These are phyloP conservation scores for Cyathus striatus DNA, from an alignment of 768 basidiomycete species.

Conservation along the genomic window DNA sequence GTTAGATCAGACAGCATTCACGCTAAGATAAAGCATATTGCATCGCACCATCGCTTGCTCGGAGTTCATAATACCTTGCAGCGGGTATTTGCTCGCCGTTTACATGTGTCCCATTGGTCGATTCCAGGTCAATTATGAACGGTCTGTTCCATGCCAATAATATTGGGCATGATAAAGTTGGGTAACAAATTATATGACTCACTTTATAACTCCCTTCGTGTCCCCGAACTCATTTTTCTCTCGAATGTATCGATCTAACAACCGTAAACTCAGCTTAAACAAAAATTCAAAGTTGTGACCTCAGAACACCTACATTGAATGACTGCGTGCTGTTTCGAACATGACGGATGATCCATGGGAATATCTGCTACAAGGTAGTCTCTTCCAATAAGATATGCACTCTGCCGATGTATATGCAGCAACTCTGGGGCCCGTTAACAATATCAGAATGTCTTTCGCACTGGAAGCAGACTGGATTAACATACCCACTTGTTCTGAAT, in stretches of 20 bases:
- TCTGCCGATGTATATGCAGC: slow-evolving; percentile 90
- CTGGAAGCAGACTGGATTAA: slow-evolving; percentile 7
- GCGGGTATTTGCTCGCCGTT: slow-evolving; percentile 83
- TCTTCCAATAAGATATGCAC: slow-evolving; percentile 89
- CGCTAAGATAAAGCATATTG: slow-evolving; percentile 2
- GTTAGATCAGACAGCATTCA: slow-evolving; percentile 2
- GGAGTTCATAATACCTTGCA: slow-evolving; percentile 84
- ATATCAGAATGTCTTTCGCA: background rate
- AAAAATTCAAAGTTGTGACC: background rate
- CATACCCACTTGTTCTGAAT: slow-evolving; percentile 86
- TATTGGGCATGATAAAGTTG: no score
- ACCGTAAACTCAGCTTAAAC: slow-evolving; percentile 2
- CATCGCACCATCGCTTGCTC: slow-evolving; percentile 67
- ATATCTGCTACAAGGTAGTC: slow-evolving; percentile 86
- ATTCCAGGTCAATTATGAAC: slow-evolving; percentile 96
- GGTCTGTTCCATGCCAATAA: no score
- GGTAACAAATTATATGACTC: slow-evolving; percentile 4
- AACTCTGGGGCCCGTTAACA: slow-evolving; percentile 52
- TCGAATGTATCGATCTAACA: slow-evolving; percentile 71
- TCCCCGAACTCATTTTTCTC: slow-evolving; percentile 87
- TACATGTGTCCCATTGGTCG: slow-evolving; percentile 94
- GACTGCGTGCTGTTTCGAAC: slow-evolving; percentile 97
- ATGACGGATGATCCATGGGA: slow-evolving; percentile 90
- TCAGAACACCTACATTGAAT: slow-evolving; percentile 89
- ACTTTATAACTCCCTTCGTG: slow-evolving; percentile 81